phyloP scores from a whole-genome alignment of 73 alveolate species.

The Paraurostyla sp. region DNA sequence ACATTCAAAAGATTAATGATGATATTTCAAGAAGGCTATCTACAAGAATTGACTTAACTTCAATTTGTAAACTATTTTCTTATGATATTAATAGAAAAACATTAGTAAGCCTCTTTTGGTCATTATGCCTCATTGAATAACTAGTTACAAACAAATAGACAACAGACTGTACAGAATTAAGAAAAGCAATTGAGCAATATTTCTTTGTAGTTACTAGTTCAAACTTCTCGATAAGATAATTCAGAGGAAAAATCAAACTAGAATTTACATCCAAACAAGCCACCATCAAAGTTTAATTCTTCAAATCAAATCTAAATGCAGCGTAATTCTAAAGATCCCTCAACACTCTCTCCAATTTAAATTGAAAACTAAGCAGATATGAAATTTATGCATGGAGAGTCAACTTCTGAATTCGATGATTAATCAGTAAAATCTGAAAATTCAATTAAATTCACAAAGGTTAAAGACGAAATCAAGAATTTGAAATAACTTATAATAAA shows the following conservation, averaged over 20 bases:
- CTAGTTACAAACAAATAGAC: no score
- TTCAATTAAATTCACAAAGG: background rate
- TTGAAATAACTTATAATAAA: background rate
- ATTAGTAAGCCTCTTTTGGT: background rate
- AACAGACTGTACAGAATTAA: no score
- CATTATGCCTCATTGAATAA: no score
- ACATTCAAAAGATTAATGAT: background rate
- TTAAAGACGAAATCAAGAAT: background rate
- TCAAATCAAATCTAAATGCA: no score
- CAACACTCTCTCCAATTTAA: background rate
- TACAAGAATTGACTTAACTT: background rate
- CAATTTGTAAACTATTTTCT: background rate
- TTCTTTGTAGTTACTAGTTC: no score
- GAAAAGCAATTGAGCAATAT: no score
- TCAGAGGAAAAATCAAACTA: no score
- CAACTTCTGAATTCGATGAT: background rate
- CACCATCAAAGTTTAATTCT: no score
- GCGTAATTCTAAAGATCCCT: no score
- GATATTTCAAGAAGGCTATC: background rate
- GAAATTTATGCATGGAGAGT: constrained; percentile 7
- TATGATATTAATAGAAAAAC: background rate
- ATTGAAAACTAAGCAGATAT: background rate
- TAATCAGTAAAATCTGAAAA: constrained; percentile 25
- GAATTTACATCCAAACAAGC: no score
- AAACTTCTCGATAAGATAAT: no score